phyloP scores from a whole-genome alignment of 2,329 filamentous ascomycete genomes.

The Huntiella omanensis region DNA sequence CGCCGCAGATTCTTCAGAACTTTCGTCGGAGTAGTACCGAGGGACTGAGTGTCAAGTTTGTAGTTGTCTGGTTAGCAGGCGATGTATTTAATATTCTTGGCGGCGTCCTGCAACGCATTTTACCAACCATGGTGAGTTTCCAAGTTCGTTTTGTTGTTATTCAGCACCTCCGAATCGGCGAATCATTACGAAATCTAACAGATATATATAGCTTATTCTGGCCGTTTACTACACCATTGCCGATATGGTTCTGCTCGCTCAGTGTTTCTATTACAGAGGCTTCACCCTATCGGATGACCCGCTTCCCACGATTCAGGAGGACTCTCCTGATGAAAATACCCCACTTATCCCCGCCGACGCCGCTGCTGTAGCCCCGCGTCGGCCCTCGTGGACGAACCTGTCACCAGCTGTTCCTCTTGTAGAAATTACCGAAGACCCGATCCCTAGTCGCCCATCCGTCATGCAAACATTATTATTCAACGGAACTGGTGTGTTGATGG shows the following conservation, averaged over 20 bases:
- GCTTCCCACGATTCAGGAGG: conserved; percentile 24
- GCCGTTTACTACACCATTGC: conserved; percentile 86
- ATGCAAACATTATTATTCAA: conserved; percentile 54
- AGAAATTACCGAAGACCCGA: conserved; percentile 21
- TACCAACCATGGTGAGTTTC: conserved; percentile 67
- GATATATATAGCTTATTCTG: conserved; percentile 46
- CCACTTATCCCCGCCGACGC: conserved; percentile 24
- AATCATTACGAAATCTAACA: neutral
- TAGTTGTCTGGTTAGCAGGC: conserved; percentile 79
- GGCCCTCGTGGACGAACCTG: conserved; percentile 41
- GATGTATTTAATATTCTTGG: conserved; percentile 96
- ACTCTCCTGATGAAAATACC: conserved; percentile 33
- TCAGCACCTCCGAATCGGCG: neutral
- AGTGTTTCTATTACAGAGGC: conserved; percentile 92
- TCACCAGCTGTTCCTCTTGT: conserved; percentile 72
- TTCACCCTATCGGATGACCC: conserved; percentile 47
- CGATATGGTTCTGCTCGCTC: conserved; percentile 68
- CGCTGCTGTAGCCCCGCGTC: conserved; percentile 25
- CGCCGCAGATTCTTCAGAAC: conserved; percentile 90
- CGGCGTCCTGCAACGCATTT: conserved; percentile 73
- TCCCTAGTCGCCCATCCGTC: conserved; percentile 22
- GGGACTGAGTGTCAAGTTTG: conserved; percentile 76
- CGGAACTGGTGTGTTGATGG: conserved; percentile 53
- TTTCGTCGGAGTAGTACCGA: conserved; percentile 72
- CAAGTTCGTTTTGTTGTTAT: neutral